Evolutionary conservation across 2,329 filamentous ascomycete species (phyloP).

Genomic region (Zasmidium citrigriseum): DNA sequence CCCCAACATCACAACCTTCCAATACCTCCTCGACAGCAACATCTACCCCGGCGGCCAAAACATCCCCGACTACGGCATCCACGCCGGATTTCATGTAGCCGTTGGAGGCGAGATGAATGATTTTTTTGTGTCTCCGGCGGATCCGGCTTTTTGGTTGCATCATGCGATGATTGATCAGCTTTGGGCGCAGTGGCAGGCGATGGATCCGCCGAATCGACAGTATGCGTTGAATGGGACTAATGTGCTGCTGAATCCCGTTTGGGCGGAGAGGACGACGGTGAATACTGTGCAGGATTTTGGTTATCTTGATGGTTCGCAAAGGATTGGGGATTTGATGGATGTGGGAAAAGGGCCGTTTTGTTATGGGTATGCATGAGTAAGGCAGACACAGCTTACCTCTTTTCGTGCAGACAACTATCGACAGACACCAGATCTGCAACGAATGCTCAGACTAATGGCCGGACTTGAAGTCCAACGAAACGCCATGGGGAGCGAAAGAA

Average conservation of each 20-base stretch:
- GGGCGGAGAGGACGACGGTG: constrained; percentile 16
- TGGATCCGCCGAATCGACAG: constrained; percentile 30
- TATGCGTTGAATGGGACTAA: constrained; percentile 11
- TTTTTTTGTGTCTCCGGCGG: constrained; percentile 32
- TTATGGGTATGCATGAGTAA: constrained; percentile 21
- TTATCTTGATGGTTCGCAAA: constrained; percentile 11
- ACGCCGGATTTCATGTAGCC: constrained; percentile 49
- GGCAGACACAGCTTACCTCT: no score
- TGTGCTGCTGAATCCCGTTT: constrained; percentile 10
- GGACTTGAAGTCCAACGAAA: no score
- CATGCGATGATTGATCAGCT: constrained; percentile 46
- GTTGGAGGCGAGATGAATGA: constrained; percentile 46
- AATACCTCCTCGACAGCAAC: constrained; percentile 17
- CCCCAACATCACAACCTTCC: constrained; percentile 14
- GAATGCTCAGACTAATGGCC: no score
- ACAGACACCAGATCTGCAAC: no score
- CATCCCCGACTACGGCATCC: constrained; percentile 29
- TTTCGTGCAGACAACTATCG: no score
- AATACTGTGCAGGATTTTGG: constrained; percentile 20
- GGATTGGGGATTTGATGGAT: constrained; percentile 17
- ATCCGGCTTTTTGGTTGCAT: constrained; percentile 50
- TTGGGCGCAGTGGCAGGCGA: constrained; percentile 54
- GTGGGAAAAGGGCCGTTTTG: constrained; percentile 21
- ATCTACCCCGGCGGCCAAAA: constrained; percentile 10
- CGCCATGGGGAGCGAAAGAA: no score